Evolutionary conservation across 192 early-diverging fungal genomes (phyloP), one percentile per base, ranked within the genome.

Genomic region (Podila horticola): DNA sequence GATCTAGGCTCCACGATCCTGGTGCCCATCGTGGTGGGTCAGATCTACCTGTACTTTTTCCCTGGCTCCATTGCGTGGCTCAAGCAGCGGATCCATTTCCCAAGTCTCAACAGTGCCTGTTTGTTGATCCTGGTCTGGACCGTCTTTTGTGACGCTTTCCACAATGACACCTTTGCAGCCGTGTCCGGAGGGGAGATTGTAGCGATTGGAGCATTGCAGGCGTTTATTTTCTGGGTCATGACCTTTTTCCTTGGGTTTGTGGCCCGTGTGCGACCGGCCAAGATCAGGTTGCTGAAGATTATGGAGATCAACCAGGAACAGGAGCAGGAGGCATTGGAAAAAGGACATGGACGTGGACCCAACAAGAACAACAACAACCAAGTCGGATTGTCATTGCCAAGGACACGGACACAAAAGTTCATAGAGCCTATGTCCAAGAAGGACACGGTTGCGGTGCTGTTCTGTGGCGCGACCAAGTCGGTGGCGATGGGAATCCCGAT

Each of bases 401-500:
- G 77, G 9, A 73, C 62, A 13, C n/a, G 1, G 11, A 2, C 20
- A 33, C 71, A 81, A 26, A 26, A 50, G 49, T 73, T 73, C 60
- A 62, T 61, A 8, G 77, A 73, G 31, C 77, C 77, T 26, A 59
- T 73, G 52, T 79, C 86, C 12, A 84, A 88, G 28, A 71, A 76
- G 24, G 91, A 91, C 69, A 87, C 91, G 0, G 86, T 92, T 17
- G 91, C 92, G 0, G 87, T 93, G 52, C 82, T 91, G 72, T 92
- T 89, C 70, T 92, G 91, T 74, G 92, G 88, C 15, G 90, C 91
- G 4, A 94, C 92, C 4, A 94, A 94, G 71, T 92, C 92, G 2
- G 90, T 94, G 17, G 90, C 92, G 4, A 87, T 94, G 82, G 92
- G 92, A 11, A 91, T 94, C 19, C 92, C 92, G 2, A 85, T 94